These are phyloP conservation scores for Fraxinus anomala DNA, from an alignment of 257 asterid genomes.

Conservation along the genomic window DNA sequence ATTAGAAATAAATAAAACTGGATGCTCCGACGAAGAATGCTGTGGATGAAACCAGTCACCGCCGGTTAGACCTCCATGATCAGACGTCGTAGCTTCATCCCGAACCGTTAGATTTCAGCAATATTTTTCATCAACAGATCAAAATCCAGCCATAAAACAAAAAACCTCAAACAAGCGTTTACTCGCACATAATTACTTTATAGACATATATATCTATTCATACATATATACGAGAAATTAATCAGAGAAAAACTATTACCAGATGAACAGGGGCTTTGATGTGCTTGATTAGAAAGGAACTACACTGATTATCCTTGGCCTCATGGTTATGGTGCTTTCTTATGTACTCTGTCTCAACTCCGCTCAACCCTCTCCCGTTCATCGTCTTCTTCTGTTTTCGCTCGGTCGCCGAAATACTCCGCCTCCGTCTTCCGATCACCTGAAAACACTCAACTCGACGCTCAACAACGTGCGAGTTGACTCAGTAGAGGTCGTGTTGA, in stretches of 20 bases:
- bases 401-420: neutral
- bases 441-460: neutral
- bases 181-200: neutral
- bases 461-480: constrained; percentile 28
- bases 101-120: neutral
- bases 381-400: constrained; percentile 27
- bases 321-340: constrained; percentile 62
- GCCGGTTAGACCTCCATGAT: constrained; percentile 1
- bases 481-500: constrained; percentile 30
- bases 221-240: neutral
- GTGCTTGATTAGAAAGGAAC: constrained; percentile 63
- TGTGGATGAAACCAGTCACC: constrained; percentile 8
- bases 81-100: neutral
- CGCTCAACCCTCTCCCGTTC: constrained; percentile 52
- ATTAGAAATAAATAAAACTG: neutral
- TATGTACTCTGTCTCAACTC: constrained; percentile 47
- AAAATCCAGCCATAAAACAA: constrained; percentile 10
- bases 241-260: constrained; percentile 32
- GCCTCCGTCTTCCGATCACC: constrained; percentile 31
- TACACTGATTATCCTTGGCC: constrained; percentile 63
- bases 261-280: constrained; percentile 74
- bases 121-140: constrained; percentile 2
- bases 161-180: neutral
- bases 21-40: neutral
- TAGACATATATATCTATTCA: neutral